These are phyloP conservation scores for Hymenotorrendiella dingleyae DNA, from an alignment of 2,329 filamentous ascomycete species.

Conservation along the genomic window DNA sequence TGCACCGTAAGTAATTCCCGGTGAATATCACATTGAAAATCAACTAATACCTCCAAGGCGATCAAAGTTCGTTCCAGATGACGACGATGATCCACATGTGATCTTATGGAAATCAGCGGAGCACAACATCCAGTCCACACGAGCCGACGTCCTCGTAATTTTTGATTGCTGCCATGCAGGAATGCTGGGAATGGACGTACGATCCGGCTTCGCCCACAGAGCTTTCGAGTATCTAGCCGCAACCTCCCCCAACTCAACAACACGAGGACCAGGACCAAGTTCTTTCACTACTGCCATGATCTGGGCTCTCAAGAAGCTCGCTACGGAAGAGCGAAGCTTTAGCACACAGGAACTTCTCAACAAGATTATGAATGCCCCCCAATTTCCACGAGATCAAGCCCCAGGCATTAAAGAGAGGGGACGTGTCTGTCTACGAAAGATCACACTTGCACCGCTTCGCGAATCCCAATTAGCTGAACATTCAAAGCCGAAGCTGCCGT, in stretches of 20 bases:
- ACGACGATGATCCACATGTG: no score
- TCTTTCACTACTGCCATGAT: conserved; percentile 16
- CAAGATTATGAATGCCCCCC: conserved; percentile 7
- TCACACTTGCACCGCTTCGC: conserved; percentile 2
- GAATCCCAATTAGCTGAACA: no score
- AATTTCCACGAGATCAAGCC: conserved; percentile 9
- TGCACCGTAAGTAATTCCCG: conserved; percentile 9
- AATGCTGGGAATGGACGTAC: conserved; percentile 4
- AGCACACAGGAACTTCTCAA: conserved; percentile 10
- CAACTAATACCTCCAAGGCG: no score
- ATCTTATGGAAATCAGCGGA: conserved; percentile 12
- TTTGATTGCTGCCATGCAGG: conserved; percentile 21
- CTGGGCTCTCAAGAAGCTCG: conserved; percentile 9
- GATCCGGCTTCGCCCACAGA: not conserved
- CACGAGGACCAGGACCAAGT: conserved; percentile 5
- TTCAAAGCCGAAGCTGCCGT: no score
- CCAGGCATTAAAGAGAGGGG: conserved; percentile 3
- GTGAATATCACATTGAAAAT: no score
- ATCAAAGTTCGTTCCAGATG: not conserved
- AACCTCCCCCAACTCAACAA: conserved; percentile 5
- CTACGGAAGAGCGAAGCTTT: not conserved
- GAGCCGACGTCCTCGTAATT: conserved; percentile 13
- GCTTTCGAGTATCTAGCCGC: conserved; percentile 18
- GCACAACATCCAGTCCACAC: conserved; percentile 6
- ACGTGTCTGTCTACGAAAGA: not conserved